Evolutionary conservation across 805 yeast species (phyloP).

Genomic region (Saturnispora sekii): DNA sequence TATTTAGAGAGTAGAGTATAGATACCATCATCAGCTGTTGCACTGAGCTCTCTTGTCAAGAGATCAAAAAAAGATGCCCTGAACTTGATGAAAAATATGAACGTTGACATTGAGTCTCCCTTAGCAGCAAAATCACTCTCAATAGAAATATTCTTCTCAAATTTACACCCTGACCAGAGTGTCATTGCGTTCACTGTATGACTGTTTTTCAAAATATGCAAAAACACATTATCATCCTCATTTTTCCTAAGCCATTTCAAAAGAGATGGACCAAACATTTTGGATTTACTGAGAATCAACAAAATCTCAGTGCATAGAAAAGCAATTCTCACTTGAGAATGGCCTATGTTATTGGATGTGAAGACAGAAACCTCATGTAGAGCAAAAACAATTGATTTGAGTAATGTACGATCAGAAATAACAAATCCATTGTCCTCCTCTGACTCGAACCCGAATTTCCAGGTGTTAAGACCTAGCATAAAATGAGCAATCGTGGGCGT

Average conservation of each 20-base stretch:
- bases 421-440: conserved; percentile 38
- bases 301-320: conserved; percentile 52
- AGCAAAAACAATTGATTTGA: conserved; percentile 43
- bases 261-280: conserved; percentile 42
- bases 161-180: conserved; percentile 42
- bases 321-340: conserved; percentile 49
- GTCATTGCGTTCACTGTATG: conserved; percentile 47
- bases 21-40: conserved; percentile 35
- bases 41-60: conserved; percentile 65
- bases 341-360: conserved; percentile 35
- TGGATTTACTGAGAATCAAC: conserved; percentile 48
- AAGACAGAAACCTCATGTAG: conserved; percentile 37
- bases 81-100: conserved; percentile 50
- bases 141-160: conserved; percentile 32
- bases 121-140: conserved; percentile 28
- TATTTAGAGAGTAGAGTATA: conserved; percentile 44
- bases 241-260: conserved; percentile 42
- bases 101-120: conserved; percentile 38
- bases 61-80: conserved; percentile 55
- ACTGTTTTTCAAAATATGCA: conserved; percentile 40
- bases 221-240: conserved; percentile 36
- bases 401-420: conserved; percentile 42
- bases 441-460: conserved; percentile 38
- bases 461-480: conserved; percentile 60
- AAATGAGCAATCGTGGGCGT: conserved; percentile 57